Base-by-base conservation (phyloP, 148 eudicot genomes). In the Polygonum aviculare region DNA sequence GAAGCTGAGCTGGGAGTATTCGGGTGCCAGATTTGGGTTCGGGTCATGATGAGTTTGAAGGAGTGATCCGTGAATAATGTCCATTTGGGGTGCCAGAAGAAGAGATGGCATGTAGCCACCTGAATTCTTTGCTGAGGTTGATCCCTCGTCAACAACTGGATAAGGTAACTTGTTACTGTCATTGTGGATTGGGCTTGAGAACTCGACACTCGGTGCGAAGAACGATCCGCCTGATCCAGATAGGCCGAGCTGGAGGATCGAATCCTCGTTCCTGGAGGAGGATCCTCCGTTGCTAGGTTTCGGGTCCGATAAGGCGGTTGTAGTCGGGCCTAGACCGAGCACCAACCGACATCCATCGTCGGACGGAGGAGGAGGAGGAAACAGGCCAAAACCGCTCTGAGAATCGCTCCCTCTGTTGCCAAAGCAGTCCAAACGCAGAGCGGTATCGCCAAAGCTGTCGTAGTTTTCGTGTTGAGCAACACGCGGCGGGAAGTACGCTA, bases 301-400 rank as follows among this genome's bases (percentile, higher is more conserved):
- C 36, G 26, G 75, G 31, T 84, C 80, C 40, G 90, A 81, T 57
- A 82, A 86, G 71, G 80, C 71, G 73, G 79, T 84, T 45, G 96
- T 84, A 4, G 93, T 87, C 0, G 99, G 99, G 16, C 99, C 99
- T 69, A 95, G 78, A 11, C 99, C 99, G 50, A 95, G 98, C 26
- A 95, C 97, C 81, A 95, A 79, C 74, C 86, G 82, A 82, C 98
- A 95, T n/a, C 90, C 91, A 79, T 95, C 99, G 79, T 95, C 96
- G 11, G 82, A 72, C 41, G 80, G 79, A 59, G 74, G 69, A 67
- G 74, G 69, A 67, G 72, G 69, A 72, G 77, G 41, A 60, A 76
- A 75, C 48, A 50, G 75, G 65, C 78, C 80, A 38, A 80, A 26
- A 49, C 82, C 71, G 79, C 79, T 80, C 74, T 79, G 82, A 55